Percentiles rank a stretch among this genome's conserved stretches.
These are phyloP conservation scores for Syncephalis plumigaleata DNA, from an alignment of 371 early-diverging fungal species.

Conservation along the genomic window DNA sequence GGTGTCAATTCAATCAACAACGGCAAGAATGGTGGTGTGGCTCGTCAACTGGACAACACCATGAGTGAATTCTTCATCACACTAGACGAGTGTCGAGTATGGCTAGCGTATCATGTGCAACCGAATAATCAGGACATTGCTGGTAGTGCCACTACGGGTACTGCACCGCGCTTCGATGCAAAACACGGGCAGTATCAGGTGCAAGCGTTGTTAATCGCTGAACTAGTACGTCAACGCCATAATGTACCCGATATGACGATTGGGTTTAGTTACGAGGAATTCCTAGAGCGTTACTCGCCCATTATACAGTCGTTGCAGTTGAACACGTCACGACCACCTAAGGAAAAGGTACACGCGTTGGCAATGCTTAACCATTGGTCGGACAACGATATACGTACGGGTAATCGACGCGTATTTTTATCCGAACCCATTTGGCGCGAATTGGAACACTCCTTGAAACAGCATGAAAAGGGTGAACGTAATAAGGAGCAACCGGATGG, in stretches of 20 bases:
- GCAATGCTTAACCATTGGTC: slow-evolving; percentile 21
- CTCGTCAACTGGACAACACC: slow-evolving; percentile 43
- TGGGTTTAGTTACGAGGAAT: slow-evolving; percentile 37
- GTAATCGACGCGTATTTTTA: slow-evolving; percentile 46
- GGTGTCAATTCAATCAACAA: slow-evolving; percentile 2
- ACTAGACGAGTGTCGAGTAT: slow-evolving; percentile 58
- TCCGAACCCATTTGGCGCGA: slow-evolving; percentile 54
- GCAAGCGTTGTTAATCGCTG: slow-evolving; percentile 38
- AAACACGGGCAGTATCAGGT: slow-evolving; percentile 44
- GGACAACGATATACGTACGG: slow-evolving; percentile 16
- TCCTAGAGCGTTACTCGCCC: slow-evolving; percentile 38
- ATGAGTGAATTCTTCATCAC: slow-evolving; percentile 48
- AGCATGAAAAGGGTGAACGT: slow-evolving; percentile 47
- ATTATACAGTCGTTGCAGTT: slow-evolving; percentile 13
- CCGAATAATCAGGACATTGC: slow-evolving; percentile 46
- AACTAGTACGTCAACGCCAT: slow-evolving; percentile 36
- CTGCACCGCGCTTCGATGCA: slow-evolving; percentile 24
- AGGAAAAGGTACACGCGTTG: slow-evolving; percentile 20
- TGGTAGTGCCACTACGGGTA: slow-evolving; percentile 19
- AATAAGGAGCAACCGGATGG: slow-evolving; percentile 13
- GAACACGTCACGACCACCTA: slow-evolving; percentile 14
- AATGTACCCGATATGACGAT: slow-evolving; percentile 45
- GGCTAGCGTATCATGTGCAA: slow-evolving; percentile 68
- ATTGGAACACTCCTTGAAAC: slow-evolving; percentile 54
- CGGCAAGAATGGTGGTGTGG: slow-evolving; percentile 32